Conservation (phyloP, 768 basidiomycete species). For the Mycena albidolilacea region DNA sequence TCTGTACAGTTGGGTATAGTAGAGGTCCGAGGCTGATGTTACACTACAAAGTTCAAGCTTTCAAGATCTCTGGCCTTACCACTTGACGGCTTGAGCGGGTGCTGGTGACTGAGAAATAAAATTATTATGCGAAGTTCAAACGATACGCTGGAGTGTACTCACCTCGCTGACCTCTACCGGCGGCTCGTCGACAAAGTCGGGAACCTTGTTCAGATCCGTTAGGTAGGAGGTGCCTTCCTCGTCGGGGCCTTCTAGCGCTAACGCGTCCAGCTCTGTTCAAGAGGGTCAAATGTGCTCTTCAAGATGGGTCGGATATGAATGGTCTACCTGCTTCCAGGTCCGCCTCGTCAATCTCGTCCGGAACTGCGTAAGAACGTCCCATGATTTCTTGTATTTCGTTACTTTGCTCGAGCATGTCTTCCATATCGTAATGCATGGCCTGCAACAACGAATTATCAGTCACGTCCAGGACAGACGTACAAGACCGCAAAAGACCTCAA, state of each 20-base stretch:
- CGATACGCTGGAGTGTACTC: constrained; percentile 37
- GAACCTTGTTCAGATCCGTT: constrained; percentile 85
- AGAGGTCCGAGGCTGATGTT: constrained; percentile 28
- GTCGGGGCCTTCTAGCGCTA: constrained; percentile 88
- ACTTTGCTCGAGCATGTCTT: constrained; percentile 95
- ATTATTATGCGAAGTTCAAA: background rate
- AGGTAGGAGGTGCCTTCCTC: constrained; percentile 94
- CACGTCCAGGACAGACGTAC: background rate
- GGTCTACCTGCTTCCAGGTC: constrained; percentile 92
- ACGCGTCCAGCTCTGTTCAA: constrained; percentile 90
- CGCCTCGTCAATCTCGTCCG: constrained; percentile 97
- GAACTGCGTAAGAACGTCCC: constrained; percentile 94
- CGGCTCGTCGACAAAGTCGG: constrained; percentile 93
- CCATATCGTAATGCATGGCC: constrained; percentile 98
- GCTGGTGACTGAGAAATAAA: constrained; percentile 54
- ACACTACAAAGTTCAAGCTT: background rate
- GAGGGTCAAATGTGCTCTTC: background rate
- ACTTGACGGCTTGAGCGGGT: constrained; percentile 69
- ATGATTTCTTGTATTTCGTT: constrained; percentile 98
- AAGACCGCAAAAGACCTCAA: constrained; percentile 77
- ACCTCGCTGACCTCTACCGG: constrained; percentile 82
- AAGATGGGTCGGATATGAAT: background rate
- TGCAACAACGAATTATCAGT: constrained; percentile 47
- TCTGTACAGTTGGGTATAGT: constrained; percentile 31
- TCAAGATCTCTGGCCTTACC: constrained; percentile 44